A percentile compares a stretch with the other conserved stretches of the same genome.
These are phyloP conservation scores for Colletotrichum lindemuthianum DNA, from an alignment of 2,329 filamentous ascomycete species.

Conservation along the genomic window DNA sequence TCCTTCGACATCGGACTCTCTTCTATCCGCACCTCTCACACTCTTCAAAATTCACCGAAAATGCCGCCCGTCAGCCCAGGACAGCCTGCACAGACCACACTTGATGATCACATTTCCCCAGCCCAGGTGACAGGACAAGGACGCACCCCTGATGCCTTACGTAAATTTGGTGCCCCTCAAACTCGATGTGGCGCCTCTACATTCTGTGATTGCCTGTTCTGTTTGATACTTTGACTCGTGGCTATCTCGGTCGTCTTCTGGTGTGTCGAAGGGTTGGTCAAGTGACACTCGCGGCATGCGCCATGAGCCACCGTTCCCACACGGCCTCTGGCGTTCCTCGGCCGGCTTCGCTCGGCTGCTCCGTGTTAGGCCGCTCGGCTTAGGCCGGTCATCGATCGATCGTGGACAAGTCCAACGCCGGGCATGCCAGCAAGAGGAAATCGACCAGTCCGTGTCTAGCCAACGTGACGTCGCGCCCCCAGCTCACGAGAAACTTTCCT, in stretches of 20 bases:
- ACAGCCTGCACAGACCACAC: neutral
- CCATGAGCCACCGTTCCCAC: neutral
- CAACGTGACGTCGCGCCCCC: too few relatives aligned
- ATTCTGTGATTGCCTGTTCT: constrained; percentile 10
- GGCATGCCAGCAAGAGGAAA: too few relatives aligned
- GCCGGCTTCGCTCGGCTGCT: constrained; percentile 4
- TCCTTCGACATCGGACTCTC: too few relatives aligned
- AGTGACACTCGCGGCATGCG: constrained; percentile 1
- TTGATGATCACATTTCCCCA: constrained; percentile 6
- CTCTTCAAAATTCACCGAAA: too few relatives aligned
- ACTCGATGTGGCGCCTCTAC: neutral
- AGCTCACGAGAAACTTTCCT: too few relatives aligned
- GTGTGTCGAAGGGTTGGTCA: constrained; percentile 1
- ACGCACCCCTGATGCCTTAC: constrained; percentile 23
- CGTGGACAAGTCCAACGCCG: too few relatives aligned
- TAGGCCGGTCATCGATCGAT: too few relatives aligned
- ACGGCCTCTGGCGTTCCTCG: too few relatives aligned
- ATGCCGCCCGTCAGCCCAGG: too few relatives aligned
- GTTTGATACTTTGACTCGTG: constrained; percentile 23
- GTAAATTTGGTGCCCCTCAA: constrained; percentile 16
- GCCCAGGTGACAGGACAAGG: constrained; percentile 9
- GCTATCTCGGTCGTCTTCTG: neutral
- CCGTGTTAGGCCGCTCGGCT: too few relatives aligned
- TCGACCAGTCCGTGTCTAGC: too few relatives aligned
- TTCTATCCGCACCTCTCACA: too few relatives aligned